These are phyloP conservation scores for Typha latifolia DNA, from an alignment of 176 grass and related monocot genomes.

Conservation along the genomic window DNA sequence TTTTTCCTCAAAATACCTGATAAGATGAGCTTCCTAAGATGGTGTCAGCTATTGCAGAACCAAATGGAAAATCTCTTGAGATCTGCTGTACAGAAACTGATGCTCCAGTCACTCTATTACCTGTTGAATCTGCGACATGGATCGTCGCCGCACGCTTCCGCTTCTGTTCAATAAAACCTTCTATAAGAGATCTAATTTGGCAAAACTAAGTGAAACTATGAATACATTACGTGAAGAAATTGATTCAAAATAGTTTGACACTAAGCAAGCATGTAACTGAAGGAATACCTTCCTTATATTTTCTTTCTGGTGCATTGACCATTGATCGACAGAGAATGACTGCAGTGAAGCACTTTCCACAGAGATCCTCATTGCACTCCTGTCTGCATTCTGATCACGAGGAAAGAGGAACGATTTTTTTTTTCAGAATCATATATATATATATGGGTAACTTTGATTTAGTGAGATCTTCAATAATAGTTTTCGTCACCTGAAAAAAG, in stretches of 20 bases:
- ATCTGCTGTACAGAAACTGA: constrained; percentile 63
- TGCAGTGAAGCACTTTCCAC: constrained; percentile 56
- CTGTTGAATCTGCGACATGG: constrained; percentile 61
- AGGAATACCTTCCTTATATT: constrained; percentile 60
- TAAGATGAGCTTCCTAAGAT: constrained; percentile 73
- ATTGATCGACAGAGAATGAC: constrained; percentile 66
- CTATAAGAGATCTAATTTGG: not conserved
- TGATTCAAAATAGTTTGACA: no score
- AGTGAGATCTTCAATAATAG: not conserved
- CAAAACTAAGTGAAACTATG: not conserved
- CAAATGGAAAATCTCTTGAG: constrained; percentile 76
- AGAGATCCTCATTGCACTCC: constrained; percentile 58
- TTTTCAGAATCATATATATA: not conserved
- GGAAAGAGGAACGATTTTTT: not conserved
- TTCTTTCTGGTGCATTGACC: constrained; percentile 71
- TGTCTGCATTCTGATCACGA: constrained; percentile 50
- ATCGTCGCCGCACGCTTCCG: constrained; percentile 62
- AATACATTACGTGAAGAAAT: not conserved
- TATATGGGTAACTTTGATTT: not conserved
- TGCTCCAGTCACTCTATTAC: constrained; percentile 48
- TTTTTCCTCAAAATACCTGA: constrained; percentile 22
- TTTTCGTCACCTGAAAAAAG: constrained; percentile 51
- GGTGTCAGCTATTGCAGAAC: constrained; percentile 77
- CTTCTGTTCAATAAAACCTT: constrained; percentile 35
- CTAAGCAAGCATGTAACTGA: no score